Conservation (phyloP, 2,329 filamentous ascomycete species). For the Polytolypa hystricis region DNA sequence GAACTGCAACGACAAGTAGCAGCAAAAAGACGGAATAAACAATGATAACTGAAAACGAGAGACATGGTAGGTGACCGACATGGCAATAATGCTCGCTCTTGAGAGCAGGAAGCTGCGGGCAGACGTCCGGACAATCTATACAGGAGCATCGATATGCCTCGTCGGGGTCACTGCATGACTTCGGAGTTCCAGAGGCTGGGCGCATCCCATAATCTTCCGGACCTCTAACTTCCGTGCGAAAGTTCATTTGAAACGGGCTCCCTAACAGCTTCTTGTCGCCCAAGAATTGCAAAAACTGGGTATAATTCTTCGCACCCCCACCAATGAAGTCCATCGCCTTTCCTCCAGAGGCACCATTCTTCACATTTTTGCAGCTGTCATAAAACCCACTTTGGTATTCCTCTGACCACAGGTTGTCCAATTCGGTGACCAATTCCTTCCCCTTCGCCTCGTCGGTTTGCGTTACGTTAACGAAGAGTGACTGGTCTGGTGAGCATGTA, state of each 20-base stretch:
- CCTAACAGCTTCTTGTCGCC: constrained; percentile 83
- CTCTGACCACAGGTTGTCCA: constrained; percentile 80
- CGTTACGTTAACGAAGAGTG: constrained; percentile 88
- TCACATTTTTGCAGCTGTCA: constrained; percentile 97
- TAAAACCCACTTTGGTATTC: constrained; percentile 82
- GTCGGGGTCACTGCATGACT: constrained; percentile 83
- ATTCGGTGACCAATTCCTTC: constrained; percentile 65
- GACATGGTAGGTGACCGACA: constrained; percentile 78
- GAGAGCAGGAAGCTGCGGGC: constrained; percentile 71
- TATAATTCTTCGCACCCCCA: constrained; percentile 84
- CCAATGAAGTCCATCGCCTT: constrained; percentile 95
- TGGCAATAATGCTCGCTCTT: constrained; percentile 59
- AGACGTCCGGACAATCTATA: constrained; percentile 80
- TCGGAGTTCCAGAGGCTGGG: constrained; percentile 58
- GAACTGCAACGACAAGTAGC: constrained; percentile 53
- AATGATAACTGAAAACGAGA: constrained; percentile 86
- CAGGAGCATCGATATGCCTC: constrained; percentile 81
- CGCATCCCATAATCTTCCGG: constrained; percentile 59
- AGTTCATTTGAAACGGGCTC: constrained; percentile 98
- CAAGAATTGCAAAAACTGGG: constrained; percentile 77
- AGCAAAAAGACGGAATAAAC: constrained; percentile 68
- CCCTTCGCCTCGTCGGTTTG: constrained; percentile 47
- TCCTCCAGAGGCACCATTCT: constrained; percentile 87
- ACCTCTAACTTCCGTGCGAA: constrained; percentile 47
- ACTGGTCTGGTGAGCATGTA: constrained; percentile 94